phyloP scores from a whole-genome alignment of 768 basidiomycete genomes.

The Coprinopsis cinerea region DNA sequence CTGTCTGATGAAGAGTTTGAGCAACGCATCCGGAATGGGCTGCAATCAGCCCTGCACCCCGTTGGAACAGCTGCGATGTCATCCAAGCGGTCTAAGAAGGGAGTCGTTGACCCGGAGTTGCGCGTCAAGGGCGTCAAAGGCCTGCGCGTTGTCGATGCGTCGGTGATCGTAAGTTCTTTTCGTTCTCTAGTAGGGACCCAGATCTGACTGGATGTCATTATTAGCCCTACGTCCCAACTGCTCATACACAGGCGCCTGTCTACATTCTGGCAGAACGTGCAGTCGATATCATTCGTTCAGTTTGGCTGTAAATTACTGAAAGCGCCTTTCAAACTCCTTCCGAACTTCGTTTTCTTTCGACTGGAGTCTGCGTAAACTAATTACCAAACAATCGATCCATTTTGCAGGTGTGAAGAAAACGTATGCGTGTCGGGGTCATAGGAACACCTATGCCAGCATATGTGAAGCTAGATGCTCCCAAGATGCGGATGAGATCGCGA shows the following conservation, averaged over 20 bases:
- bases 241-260: conserved; percentile 5
- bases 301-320: too few species aligned
- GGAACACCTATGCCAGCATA: too few species aligned
- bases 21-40: conserved; percentile 16
- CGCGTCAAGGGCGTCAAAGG: conserved; percentile 25
- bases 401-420: too few species aligned
- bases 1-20: conserved; percentile 5
- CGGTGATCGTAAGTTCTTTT: not conserved
- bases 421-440: too few species aligned
- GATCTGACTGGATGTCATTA: not conserved
- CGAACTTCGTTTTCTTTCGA: too few species aligned
- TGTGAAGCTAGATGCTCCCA: too few species aligned
- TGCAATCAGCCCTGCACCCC: conserved; percentile 23
- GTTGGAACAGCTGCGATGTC: conserved; percentile 29
- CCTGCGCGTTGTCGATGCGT: conserved; percentile 6
- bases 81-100: conserved; percentile 17
- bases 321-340: too few species aligned
- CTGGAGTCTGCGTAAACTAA: too few species aligned
- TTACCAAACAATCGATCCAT: too few species aligned
- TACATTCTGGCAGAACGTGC: conserved; percentile 9
- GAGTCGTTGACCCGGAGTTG: conserved; percentile 34
- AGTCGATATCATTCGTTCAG: conserved; percentile 3
- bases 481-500: too few species aligned
- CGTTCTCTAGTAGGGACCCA: not conserved
- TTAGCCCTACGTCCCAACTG: conserved; percentile 4